Conservation (phyloP, 2,329 filamentous ascomycete species). For the Magnaporthiopsis rhizophila region DNA sequence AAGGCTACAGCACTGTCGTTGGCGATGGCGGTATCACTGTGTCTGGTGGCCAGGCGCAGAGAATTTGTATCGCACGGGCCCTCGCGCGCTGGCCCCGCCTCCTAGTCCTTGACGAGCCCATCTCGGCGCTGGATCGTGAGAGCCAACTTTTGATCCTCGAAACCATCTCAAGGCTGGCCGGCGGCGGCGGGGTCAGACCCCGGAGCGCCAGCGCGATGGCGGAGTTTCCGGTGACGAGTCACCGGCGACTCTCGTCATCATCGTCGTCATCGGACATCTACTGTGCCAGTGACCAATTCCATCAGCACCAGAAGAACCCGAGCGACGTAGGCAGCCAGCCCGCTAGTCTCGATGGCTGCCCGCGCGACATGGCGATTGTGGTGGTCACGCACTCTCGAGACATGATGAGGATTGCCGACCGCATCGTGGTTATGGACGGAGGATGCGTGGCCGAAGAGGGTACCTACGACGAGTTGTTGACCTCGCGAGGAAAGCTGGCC, state of each 20-base stretch:
- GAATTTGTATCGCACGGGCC: constrained; percentile 73
- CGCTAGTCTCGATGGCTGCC: background rate
- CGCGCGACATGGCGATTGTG: constrained; percentile 53
- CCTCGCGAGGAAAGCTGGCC: constrained; percentile 6
- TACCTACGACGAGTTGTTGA: constrained; percentile 51
- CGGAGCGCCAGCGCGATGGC: background rate
- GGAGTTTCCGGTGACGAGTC: background rate
- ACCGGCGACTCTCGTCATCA: background rate
- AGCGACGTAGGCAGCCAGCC: background rate
- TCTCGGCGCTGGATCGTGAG: constrained; percentile 66
- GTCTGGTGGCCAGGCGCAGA: constrained; percentile 76
- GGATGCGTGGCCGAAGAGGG: constrained; percentile 61
- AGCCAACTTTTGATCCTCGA: background rate
- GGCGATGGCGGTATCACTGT: constrained; percentile 68
- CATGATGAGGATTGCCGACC: constrained; percentile 79
- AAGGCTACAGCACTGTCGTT: constrained; percentile 63
- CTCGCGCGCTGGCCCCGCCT: constrained; percentile 63
- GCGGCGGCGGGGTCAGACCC: background rate
- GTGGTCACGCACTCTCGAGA: constrained; percentile 74
- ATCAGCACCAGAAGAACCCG: background rate
- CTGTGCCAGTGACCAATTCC: background rate
- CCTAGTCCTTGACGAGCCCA: constrained; percentile 81
- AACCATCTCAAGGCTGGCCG: background rate
- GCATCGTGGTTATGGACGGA: constrained; percentile 64
- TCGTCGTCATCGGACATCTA: background rate